A percentile compares a stretch with the other conserved stretches of the same genome.
Evolutionary conservation across 352 stramenopile genomes (phyloP).

Genomic region (Halophytophthora polymorphica): DNA sequence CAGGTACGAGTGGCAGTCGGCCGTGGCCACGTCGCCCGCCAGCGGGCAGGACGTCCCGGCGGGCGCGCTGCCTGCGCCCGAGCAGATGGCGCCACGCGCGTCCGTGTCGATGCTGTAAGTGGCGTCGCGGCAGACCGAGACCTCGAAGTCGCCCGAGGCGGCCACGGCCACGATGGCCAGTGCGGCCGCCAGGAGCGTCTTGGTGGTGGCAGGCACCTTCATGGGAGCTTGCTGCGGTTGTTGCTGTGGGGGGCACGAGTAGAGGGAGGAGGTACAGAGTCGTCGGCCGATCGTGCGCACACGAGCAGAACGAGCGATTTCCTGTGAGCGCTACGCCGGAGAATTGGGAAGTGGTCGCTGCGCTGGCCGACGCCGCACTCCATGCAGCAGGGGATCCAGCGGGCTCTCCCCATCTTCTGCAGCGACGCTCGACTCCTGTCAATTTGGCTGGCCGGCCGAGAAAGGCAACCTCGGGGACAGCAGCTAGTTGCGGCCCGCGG

Average conservation of each 20-base stretch:
- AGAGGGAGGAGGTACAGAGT: too few species aligned
- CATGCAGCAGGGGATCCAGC: too few species aligned
- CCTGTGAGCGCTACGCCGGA: conserved; percentile 15
- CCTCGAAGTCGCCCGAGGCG: conserved; percentile 22
- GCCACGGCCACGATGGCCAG: conserved; percentile 11
- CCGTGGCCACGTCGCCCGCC: conserved; percentile 35
- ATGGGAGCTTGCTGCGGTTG: conserved; percentile 6
- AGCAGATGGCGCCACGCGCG: conserved; percentile 45
- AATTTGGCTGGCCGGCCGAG: too few species aligned
- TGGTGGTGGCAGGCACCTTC: conserved; percentile 17
- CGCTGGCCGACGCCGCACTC: too few species aligned
- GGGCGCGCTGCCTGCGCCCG: conserved; percentile 32
- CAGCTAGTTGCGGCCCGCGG: too few species aligned
- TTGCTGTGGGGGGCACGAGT: not conserved
- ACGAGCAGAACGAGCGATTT: conserved; percentile 8
- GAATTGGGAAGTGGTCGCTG: conserved; percentile 17
- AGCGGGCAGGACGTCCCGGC: conserved; percentile 44
- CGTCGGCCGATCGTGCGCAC: not conserved
- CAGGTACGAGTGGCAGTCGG: conserved; percentile 45
- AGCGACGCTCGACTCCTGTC: too few species aligned
- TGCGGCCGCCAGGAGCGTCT: conserved; percentile 17
- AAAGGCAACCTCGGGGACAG: too few species aligned
- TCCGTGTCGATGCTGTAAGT: conserved; percentile 35
- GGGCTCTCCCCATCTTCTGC: too few species aligned
- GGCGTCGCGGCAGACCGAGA: conserved; percentile 41